These are phyloP conservation scores for Alternaria sp. DNA, from an alignment of 2,329 filamentous ascomycete genomes.

Conservation along the genomic window DNA sequence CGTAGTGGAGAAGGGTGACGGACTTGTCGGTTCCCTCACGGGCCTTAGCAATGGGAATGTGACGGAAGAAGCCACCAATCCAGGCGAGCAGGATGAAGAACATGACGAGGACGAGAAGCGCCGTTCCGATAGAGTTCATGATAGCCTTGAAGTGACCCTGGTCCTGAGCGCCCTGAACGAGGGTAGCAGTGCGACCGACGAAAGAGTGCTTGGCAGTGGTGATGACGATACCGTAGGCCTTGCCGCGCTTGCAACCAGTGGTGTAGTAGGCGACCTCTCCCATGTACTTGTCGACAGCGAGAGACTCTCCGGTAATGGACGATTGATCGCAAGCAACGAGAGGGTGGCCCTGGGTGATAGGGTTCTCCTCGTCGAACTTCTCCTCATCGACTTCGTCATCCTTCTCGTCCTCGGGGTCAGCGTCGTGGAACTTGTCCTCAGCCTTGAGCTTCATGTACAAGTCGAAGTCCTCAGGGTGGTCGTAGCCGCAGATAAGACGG, in stretches of 20 bases:
- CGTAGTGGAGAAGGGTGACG: slow-evolving; percentile 64
- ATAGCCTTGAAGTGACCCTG: slow-evolving; percentile 72
- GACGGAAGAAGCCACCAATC: slow-evolving; percentile 80
- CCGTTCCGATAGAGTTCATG: slow-evolving; percentile 81
- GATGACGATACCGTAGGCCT: slow-evolving; percentile 72
- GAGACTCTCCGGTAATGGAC: slow-evolving; percentile 80
- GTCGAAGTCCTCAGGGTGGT: slow-evolving; percentile 69
- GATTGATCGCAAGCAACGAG: slow-evolving; percentile 78
- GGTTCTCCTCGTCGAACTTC: slow-evolving; percentile 60
- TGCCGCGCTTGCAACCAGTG: slow-evolving; percentile 81
- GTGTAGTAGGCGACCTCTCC: slow-evolving; percentile 79
- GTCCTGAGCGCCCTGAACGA: slow-evolving; percentile 77
- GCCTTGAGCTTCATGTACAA: slow-evolving; percentile 69
- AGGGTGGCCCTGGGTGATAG: slow-evolving; percentile 66
- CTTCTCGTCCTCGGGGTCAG: slow-evolving; percentile 66
- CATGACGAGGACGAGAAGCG: slow-evolving; percentile 76
- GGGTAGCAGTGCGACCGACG: slow-evolving; percentile 75
- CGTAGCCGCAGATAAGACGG: slow-evolving; percentile 75
- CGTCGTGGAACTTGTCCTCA: slow-evolving; percentile 59
- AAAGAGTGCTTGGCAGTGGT: slow-evolving; percentile 75
- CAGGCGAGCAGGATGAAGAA: slow-evolving; percentile 77
- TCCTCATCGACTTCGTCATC: slow-evolving; percentile 66
- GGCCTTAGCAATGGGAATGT: slow-evolving; percentile 67
- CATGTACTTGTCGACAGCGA: slow-evolving; percentile 81
- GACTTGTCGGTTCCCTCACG: slow-evolving; percentile 58